Evolutionary conservation across 2,329 filamentous ascomycete species (phyloP).

Genomic region (Torrubiellomyces zombiae): DNA sequence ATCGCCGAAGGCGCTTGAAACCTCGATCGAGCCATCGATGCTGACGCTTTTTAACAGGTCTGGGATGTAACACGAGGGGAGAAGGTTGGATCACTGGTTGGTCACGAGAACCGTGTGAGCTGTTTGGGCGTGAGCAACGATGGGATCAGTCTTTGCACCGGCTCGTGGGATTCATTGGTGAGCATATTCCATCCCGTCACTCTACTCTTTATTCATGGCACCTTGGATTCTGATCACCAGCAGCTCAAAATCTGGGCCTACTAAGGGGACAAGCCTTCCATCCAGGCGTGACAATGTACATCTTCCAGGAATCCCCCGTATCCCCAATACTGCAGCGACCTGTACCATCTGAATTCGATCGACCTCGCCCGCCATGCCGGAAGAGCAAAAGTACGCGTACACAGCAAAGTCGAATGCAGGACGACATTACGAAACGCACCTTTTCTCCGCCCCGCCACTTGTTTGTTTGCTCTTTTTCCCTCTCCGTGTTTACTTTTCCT

Average conservation of each 20-base stretch:
- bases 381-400: no score
- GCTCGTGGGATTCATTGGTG: conserved; percentile 98
- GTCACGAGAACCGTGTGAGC: conserved; percentile 97
- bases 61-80: conserved; percentile 96
- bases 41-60: conserved; percentile 41
- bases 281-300: no score
- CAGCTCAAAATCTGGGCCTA: conserved; percentile 83
- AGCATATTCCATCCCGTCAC: conserved; percentile 20
- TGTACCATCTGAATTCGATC: conserved; percentile 14
- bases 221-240: conserved; percentile 5
- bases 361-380: conserved; percentile 14
- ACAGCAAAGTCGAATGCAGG: conserved; percentile 21
- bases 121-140: conserved; percentile 98
- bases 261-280: conserved; percentile 33
- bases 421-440: conserved; percentile 23
- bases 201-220: not conserved
- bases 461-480: conserved; percentile 12
- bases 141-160: conserved; percentile 96
- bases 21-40: not conserved
- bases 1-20: not conserved
- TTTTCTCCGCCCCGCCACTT: no score
- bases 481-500: conserved; percentile 2
- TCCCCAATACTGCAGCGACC: conserved; percentile 12
- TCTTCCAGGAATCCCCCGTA: no score
- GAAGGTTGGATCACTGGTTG: conserved; percentile 89